Base-by-base conservation (phyloP, 768 basidiomycete genomes). In the Agrocybe pediades region DNA sequence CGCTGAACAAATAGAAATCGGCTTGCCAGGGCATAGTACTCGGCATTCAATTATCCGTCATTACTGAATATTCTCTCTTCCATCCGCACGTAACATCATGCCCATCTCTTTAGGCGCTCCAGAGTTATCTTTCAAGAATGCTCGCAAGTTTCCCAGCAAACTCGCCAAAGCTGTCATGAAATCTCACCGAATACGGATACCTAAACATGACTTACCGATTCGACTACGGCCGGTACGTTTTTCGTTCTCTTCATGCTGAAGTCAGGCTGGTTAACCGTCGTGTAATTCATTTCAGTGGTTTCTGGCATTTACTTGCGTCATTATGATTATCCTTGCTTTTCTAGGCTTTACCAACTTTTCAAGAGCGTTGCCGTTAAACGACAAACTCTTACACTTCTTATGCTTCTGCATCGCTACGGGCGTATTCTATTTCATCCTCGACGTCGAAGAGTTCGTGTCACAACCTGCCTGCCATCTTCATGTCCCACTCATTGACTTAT, bases 351-450 rank as follows among this genome's bases (percentile, higher is more conserved):
- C 92, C 39, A 82, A 89, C 69, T 74, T 87, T 59, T 74, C 84
- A 16, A 75, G 76, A 55, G 69, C 81, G 9, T 64, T 92, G 20
- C 89, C 88, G 1, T 64, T 92, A 16, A 90, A 90, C 64, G 87
- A 88, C 79, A 92, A 92, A 69, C 65, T 92, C 15, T 71, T 92
- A 23, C 92, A 89, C 63, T 90, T 94, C 64, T 60, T 88, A 9
- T 92, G 89, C 67, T 87, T 94, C 53, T 75, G 76, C 49, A 56
- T 89, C 21, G 89, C 90, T 1, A 94, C 90, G 0, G 85, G 72
- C 2, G 82, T 92, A 6, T 93, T 93, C 68, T 94, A 92, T 70
- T 93, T 92, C 63, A 90, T 93, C 43, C 79, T 91, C 27, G 92
- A 94, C 62, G 85, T 92, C 8, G 92, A 94, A 54, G 92, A 94